Percentiles rank a stretch among this genome's conserved stretches.
Evolutionary conservation across 495 filamentous ascomycete species (phyloP).

Genomic region (Neurospora sp.): DNA sequence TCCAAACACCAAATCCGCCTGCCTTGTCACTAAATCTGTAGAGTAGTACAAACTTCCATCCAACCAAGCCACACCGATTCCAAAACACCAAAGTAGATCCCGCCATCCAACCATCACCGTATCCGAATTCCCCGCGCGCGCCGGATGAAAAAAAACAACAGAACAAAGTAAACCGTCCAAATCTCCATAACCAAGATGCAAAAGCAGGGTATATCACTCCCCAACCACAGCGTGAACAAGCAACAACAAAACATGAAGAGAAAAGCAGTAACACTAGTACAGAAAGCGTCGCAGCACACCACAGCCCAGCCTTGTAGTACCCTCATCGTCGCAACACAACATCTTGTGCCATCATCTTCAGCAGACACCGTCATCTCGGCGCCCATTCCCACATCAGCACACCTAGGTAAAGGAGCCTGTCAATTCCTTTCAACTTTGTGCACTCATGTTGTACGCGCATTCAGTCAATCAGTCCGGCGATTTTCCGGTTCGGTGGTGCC

Average conservation of each 20-base stretch:
- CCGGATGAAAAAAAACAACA: background rate
- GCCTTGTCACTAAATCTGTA: background rate
- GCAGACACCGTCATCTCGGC: background rate
- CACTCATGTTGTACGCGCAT: background rate
- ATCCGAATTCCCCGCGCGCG: background rate
- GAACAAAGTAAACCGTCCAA: background rate
- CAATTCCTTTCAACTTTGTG: background rate
- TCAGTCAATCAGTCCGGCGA: no score
- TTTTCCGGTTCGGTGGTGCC: background rate
- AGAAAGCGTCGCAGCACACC: background rate
- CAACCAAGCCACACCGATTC: background rate
- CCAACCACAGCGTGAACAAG: background rate
- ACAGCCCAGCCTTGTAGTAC: background rate
- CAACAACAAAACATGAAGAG: background rate
- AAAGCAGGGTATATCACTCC: background rate
- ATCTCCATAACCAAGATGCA: background rate
- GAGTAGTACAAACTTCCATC: background rate
- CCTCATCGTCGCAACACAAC: background rate
- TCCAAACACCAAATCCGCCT: background rate
- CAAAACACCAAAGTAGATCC: background rate
- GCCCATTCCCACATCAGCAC: background rate
- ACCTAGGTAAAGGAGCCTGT: background rate
- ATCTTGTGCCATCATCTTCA: background rate
- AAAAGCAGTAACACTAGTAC: background rate
- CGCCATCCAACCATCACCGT: background rate